Conservation (phyloP, 305 asterid species). For the Nicotiana rustica region DNA sequence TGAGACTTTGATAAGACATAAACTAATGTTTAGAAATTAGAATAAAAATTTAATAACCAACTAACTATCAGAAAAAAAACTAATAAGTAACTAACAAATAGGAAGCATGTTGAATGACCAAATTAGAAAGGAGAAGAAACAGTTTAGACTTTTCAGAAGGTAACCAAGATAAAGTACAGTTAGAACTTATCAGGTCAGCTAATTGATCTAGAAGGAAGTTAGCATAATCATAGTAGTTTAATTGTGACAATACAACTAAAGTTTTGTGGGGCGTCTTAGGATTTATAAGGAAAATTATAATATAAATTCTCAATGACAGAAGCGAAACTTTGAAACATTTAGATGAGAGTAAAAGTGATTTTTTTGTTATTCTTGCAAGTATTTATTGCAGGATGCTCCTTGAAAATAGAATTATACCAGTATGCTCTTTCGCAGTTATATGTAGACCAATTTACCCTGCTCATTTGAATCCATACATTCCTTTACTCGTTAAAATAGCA, state of each 20-base stretch:
- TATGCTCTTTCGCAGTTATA: background rate
- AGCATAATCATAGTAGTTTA: background rate
- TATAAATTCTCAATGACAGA: background rate
- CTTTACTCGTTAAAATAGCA: background rate
- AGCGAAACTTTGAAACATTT: background rate
- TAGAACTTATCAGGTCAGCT: background rate
- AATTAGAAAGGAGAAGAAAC: background rate
- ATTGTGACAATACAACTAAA: background rate
- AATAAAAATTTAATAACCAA: background rate
- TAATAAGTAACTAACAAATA: background rate
- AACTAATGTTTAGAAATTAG: background rate
- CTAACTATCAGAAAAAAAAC: background rate
- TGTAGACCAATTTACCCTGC: background rate
- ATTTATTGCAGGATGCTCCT: constrained; percentile 26
- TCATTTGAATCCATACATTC: background rate
- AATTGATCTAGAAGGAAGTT: background rate
- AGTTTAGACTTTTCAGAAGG: background rate
- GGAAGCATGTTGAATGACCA: background rate
- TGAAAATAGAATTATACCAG: background rate
- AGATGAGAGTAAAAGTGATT: background rate
- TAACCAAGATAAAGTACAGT: background rate
- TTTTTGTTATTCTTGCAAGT: constrained; percentile 13
- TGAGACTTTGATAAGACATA: background rate
- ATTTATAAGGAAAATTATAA: background rate
- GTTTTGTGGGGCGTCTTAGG: background rate